phyloP scores from a whole-genome alignment of 2,329 filamentous ascomycete species.

The Ophiobolus disseminans region DNA sequence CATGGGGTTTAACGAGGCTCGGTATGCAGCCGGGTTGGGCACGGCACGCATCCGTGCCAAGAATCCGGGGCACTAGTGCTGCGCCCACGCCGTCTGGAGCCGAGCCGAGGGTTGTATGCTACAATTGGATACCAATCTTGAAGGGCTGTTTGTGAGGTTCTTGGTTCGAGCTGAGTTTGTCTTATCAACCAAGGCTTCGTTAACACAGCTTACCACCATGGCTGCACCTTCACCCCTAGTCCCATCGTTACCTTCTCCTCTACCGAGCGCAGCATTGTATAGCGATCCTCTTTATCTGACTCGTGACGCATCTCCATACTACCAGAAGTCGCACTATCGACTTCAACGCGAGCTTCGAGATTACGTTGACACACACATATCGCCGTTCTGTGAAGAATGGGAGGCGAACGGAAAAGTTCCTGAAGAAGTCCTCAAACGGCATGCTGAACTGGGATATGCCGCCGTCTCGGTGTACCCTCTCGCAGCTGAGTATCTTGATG shows the following conservation, averaged over 20 bases:
- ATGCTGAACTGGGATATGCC: constrained; percentile 7
- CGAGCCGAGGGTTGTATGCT: background rate
- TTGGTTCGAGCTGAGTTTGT: too few relatives aligned
- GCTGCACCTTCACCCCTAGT: background rate
- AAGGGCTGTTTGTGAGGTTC: too few relatives aligned
- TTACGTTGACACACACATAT: constrained; percentile 11
- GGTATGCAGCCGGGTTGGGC: background rate
- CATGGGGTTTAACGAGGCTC: too few relatives aligned
- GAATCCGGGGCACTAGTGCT: background rate
- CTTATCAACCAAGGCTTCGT: background rate
- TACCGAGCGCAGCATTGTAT: constrained; percentile 1
- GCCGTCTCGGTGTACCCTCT: constrained; percentile 10
- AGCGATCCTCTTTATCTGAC: constrained; percentile 5
- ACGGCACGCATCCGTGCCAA: constrained; percentile 2
- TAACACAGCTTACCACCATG: background rate
- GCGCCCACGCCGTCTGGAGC: background rate
- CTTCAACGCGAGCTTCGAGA: constrained; percentile 1
- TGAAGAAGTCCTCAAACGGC: constrained; percentile 1
- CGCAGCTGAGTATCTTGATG: constrained; percentile 3
- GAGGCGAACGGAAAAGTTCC: constrained; percentile 6
- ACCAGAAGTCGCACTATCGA: constrained; percentile 3
- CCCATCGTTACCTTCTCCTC: background rate
- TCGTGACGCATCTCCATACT: constrained; percentile 3
- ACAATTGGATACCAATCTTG: background rate
- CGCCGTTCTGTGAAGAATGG: constrained; percentile 9